Evolutionary conservation across 2,329 filamentous ascomycete genomes (phyloP), one percentile per base, ranked within the genome.

Genomic region (Pseudogymnoascus sp.): DNA sequence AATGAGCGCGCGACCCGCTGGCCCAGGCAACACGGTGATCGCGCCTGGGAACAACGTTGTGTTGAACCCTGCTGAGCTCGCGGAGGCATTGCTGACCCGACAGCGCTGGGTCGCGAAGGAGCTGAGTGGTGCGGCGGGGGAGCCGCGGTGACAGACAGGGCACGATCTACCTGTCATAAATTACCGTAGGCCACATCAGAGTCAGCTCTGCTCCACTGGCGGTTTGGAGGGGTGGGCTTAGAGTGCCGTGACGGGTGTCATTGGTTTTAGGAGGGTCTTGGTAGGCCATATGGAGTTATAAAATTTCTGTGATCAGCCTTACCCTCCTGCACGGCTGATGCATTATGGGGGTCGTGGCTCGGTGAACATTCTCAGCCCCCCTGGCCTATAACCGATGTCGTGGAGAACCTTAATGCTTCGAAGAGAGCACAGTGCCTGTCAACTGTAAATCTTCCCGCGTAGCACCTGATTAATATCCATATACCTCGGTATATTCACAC

Each of bases 21-120:
- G 11, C 23, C 23, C 44, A 53, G 26, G 26, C 46, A 53, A 1
- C 23, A 53, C 29, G 46, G 3, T 31, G 23, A 53, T 53, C 46
- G n/a, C 23, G 26, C 46, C 46, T 53, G 7, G 15, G 46, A 53
- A 29, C 26, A 53, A 53, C 23, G 15, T 53, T 53, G 23, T 53
- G 15, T 5, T 17, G 15, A 4, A 53, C 44, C 23, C 44, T 50
- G 44, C 3, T 53, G n/a, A 19, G 46, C 23, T 53, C 19, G 15
- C 46, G 46, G 46, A 31, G 46, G 46, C 23, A 53, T 53, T 53
- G 46, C 46, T 53, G n/a, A 53, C 46, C 46, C 46, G 26, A 53
- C 9, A 31, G 26, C 15, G 4, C 31, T 31, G 46, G 46, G 15
- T 5, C 46, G 46, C 46, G 26, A 31, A n/a, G 15, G 4, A 31